A percentile compares a stretch with the other conserved stretches of the same genome.
phyloP scores from a whole-genome alignment of 441 rosid species.

The Euphorbia corollata region DNA sequence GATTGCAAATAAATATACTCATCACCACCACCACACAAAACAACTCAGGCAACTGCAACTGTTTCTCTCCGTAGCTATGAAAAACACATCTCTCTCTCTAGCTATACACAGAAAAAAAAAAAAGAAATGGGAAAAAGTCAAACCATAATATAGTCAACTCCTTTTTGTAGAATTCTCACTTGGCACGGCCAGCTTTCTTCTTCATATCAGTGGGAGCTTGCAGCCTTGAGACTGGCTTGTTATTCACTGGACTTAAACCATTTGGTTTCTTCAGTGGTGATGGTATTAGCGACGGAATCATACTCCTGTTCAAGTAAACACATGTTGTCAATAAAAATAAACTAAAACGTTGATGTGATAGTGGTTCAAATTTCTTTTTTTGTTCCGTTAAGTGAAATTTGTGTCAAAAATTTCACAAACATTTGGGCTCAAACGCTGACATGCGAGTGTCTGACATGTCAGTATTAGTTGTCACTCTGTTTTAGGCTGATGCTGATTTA shows the following conservation, averaged over 20 bases:
- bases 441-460: too few relatives aligned
- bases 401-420: too few relatives aligned
- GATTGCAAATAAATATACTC: conserved; percentile 15
- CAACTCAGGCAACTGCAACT: conserved; percentile 19
- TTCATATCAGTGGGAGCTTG: conserved; percentile 35
- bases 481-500: too few relatives aligned
- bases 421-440: too few relatives aligned
- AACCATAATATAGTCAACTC: conserved; percentile 10
- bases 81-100: conserved; percentile 16
- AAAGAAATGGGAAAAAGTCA: conserved; percentile 9
- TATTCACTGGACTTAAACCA: conserved; percentile 29
- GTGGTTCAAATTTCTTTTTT: too few relatives aligned
- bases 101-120: conserved; percentile 19
- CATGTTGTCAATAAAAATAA: neutral
- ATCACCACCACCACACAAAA: conserved; percentile 21
- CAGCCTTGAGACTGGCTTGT: conserved; percentile 30
- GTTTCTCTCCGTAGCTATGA: conserved; percentile 21
- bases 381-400: too few relatives aligned
- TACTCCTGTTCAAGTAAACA: conserved; percentile 37
- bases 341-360: neutral
- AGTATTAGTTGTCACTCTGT: too few relatives aligned
- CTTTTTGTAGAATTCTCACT: conserved; percentile 29
- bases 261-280: conserved; percentile 47
- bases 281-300: conserved; percentile 69
- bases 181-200: conserved; percentile 44